These are phyloP conservation scores for Daedaleopsis sinensis DNA, from an alignment of 768 basidiomycete genomes.

Conservation along the genomic window DNA sequence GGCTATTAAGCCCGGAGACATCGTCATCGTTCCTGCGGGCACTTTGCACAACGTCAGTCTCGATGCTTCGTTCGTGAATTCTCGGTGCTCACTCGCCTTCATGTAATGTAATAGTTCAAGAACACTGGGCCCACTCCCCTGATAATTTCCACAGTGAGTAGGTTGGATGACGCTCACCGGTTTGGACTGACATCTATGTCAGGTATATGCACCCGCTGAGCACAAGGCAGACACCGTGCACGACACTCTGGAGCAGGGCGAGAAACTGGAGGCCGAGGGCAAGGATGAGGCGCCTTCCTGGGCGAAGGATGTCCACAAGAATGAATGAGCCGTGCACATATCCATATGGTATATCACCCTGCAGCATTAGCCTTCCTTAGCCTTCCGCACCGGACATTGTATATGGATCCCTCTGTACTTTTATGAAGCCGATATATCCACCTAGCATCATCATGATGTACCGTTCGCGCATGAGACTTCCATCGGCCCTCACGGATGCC, in stretches of 20 bases:
- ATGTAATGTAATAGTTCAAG: slow-evolving; percentile 27
- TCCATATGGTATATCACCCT: background rate
- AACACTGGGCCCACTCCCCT: slow-evolving; percentile 30
- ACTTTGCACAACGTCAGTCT: slow-evolving; percentile 30
- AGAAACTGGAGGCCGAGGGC: slow-evolving; percentile 31
- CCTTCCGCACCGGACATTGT: background rate
- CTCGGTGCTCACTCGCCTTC: slow-evolving; percentile 7
- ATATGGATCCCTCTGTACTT: no score
- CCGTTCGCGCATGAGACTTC: no score
- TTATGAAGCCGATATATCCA: no score
- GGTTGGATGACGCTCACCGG: no score
- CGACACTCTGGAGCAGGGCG: slow-evolving; percentile 28
- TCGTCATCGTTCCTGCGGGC: slow-evolving; percentile 32
- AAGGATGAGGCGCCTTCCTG: slow-evolving; percentile 33
- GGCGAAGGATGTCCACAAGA: slow-evolving; percentile 22
- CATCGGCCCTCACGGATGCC: background rate
- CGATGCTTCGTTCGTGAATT: background rate
- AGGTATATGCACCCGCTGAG: slow-evolving; percentile 34
- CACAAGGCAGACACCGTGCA: slow-evolving; percentile 34
- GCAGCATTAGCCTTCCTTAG: background rate
- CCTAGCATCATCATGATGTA: no score
- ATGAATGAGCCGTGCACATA: background rate
- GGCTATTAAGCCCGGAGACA: slow-evolving; percentile 26
- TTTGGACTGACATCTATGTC: background rate
- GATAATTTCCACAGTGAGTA: slow-evolving; percentile 30